Evolutionary conservation across 257 asterid genomes (phyloP).

Genomic region (Solanum neorickii): DNA sequence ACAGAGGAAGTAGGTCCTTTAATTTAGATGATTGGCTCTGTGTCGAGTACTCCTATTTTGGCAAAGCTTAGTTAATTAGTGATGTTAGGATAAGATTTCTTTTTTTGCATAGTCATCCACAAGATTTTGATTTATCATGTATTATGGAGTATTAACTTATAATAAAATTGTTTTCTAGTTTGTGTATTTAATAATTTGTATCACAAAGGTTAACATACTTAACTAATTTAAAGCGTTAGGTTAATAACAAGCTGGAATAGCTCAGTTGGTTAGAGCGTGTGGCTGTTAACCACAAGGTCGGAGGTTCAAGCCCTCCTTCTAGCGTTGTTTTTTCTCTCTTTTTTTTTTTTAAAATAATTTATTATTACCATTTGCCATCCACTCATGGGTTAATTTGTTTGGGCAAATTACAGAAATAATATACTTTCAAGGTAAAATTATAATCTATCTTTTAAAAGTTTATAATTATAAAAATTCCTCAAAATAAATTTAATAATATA

Average conservation of each 20-base stretch:
- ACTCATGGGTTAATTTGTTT: no score
- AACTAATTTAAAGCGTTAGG: no score
- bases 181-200: neutral
- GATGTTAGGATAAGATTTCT: neutral
- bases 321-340: constrained; percentile 4
- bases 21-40: neutral
- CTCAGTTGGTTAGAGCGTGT: constrained; percentile 99
- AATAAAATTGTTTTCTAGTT: no score
- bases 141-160: neutral
- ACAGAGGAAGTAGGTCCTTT: no score
- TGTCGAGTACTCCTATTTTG: neutral
- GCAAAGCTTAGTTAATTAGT: neutral
- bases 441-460: no score
- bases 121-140: neutral
- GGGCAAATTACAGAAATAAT: no score
- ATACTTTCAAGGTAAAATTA: no score
- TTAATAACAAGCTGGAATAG: constrained; percentile 64
- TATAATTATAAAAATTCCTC: rapidly evolving
- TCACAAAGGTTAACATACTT: neutral
- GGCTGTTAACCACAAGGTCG: constrained; percentile 99
- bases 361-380: no score
- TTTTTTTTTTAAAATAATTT: no score
- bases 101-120: neutral
- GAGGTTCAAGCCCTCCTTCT: constrained; percentile 80
- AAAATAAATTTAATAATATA: no score